Conservation (phyloP, 179 eudicot genomes). For the Silene noctiflora region DNA sequence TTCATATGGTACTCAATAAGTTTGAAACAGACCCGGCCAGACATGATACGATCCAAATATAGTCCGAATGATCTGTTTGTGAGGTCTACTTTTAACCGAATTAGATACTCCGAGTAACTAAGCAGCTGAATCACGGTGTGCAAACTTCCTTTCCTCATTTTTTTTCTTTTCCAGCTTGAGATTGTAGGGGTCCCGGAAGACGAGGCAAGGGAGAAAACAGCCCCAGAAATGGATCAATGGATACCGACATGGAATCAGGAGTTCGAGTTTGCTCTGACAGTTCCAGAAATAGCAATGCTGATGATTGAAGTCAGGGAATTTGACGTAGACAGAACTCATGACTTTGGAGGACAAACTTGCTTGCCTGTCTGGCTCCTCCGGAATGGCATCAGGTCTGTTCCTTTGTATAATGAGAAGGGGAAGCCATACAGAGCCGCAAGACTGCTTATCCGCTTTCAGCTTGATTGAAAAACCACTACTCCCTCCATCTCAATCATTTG, state of each 20-base stretch:
- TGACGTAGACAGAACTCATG: conserved; percentile 33
- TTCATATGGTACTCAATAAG: too few species aligned
- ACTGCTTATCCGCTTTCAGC: conserved; percentile 40
- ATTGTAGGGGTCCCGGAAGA: conserved; percentile 44
- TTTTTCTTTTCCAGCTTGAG: conserved; percentile 30
- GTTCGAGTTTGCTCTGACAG: conserved; percentile 42
- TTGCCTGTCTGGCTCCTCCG: conserved; percentile 37
- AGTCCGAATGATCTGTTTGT: too few species aligned
- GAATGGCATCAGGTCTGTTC: conserved; percentile 40
- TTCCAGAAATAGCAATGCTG: conserved; percentile 46
- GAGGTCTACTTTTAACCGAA: too few species aligned
- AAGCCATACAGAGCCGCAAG: conserved; percentile 32
- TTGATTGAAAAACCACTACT: conserved; percentile 18
- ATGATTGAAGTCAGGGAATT: conserved; percentile 47
- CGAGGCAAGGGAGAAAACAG: conserved; percentile 31
- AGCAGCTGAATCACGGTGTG: background rate
- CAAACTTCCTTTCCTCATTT: background rate
- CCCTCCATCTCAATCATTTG: too few species aligned
- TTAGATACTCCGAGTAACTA: too few species aligned
- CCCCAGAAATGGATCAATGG: conserved; percentile 37
- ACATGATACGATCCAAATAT: too few species aligned
- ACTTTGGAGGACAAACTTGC: conserved; percentile 52
- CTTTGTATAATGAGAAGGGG: conserved; percentile 32
- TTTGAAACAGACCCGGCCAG: background rate
- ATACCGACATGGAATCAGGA: conserved; percentile 44